Evolutionary conservation across 306 rosid species (phyloP), one percentile per base, ranked within the genome.

Genomic region (Gillenia trifoliata): DNA sequence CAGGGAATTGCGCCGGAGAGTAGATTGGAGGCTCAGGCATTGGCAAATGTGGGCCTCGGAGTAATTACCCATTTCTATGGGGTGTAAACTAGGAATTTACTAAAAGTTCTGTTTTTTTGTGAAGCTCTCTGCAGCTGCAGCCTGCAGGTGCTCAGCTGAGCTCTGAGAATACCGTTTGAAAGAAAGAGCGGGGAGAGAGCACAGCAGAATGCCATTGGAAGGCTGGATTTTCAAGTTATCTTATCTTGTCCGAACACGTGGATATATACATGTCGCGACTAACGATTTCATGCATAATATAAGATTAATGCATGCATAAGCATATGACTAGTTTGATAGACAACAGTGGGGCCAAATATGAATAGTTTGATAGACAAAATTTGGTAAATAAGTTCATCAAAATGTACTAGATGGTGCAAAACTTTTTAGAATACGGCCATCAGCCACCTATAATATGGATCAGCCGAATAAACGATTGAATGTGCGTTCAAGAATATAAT

Each of bases 11-110:
- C 75, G 83, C 41, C 88, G 83, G 73, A 36, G 63, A 19, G 88
- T 79, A 8, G 87, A 68, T 52, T 87, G 19, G 80, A 83, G 86
- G 74, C 59, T 88, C 67, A 94, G 81, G 79, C 97, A 94, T 31
- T 88, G 93, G 72, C 98, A 91, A 64, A 94, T 88, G 72, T 94
- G 98, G 70, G 82, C 75, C 10, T 67, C 66, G 0, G 85, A 82
- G 82, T 69, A 84, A 57, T 55, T 85, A 12, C 75, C 73, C 96
- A 90, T 93, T 11, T 66, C 1, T 16, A 5, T 20, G 29, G 71
- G 23, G 45, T 19, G 72, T 11, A 26, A 67, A 12, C 15, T 66
- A 61, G 76, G 80, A 61, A 19, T 26, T 25, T 16, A 0, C 8
- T 3, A 26, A 66, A 4, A 41, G 28, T 41, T 3, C 3, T 60